Evolutionary conservation across 1,284 basidiomycete genomes (phyloP), one percentile per base, ranked within the genome.

Genomic region (Irpex sp.): DNA sequence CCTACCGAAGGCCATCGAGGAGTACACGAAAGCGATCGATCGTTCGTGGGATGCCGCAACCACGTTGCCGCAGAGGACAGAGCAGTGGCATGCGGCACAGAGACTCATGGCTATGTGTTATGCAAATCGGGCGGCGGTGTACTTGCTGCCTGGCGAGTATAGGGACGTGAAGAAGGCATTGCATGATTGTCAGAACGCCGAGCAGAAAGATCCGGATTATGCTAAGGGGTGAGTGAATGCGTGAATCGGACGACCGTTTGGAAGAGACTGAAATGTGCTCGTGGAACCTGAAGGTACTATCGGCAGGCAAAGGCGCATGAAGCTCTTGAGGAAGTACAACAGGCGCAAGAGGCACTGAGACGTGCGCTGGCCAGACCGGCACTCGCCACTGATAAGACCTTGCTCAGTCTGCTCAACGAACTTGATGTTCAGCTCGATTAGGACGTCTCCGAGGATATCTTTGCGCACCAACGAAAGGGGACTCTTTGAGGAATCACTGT

Each of bases 101-200:
- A 5, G 37, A 61, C 21, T 62, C 71, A 46, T 61, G 71, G 49
- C 71, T 2, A 66, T 74, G 13, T 74, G 72, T 43, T 67, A 66
- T 63, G 69, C 70, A 1, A 75, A 75, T 61, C 65, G 71, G 4
- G 67, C 73, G 21, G 59, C 59, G 47, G 49, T 39, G 47, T 55
- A 54, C 31, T 21, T 50, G 8, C 13, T 60, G 39, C 35, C 46
- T 9, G 47, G 59, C 13, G 43, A 60, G 26, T 51, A 39, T 5
- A 9, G 13, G 31, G 49, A 60, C 33, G n/a, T 39, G 11, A 33
- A 55, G 33, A 60, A 60, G 37, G 59, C 59, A 5, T 39, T 60
- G 33, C 19, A 19, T 21, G 59, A 60, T 31, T 37, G 17, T 13
- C 46, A 60, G 37, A 21, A 37, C 13, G 47, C 49, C 1, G 59